Conservation (phyloP, 2,329 filamentous ascomycete genomes). For the Emmonsiellopsis sp. region DNA sequence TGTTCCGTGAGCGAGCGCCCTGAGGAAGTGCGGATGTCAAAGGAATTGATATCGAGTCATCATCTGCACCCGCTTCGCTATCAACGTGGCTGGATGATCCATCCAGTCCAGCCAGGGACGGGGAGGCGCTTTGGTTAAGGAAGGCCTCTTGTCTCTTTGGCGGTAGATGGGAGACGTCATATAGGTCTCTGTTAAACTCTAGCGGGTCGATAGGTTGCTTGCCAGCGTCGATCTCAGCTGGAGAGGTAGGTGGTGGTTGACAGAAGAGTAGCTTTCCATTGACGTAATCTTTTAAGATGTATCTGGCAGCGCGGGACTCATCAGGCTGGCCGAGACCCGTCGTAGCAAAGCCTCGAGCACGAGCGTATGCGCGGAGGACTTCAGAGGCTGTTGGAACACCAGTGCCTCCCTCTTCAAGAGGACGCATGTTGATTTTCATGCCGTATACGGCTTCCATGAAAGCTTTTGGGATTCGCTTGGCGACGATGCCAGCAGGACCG, state of each 20-base stretch:
- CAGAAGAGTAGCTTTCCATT: slow-evolving; percentile 91
- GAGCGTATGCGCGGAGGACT: slow-evolving; percentile 75
- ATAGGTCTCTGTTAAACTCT: slow-evolving; percentile 83
- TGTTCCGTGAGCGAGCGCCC: slow-evolving; percentile 63
- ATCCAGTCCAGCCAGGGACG: slow-evolving; percentile 2
- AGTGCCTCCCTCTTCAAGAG: slow-evolving; percentile 85
- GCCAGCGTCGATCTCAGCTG: slow-evolving; percentile 39
- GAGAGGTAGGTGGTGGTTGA: slow-evolving; percentile 61
- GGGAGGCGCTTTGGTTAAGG: slow-evolving; percentile 6
- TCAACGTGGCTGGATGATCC: slow-evolving; percentile 23
- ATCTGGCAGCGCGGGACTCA: slow-evolving; percentile 80
- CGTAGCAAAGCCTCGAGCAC: slow-evolving; percentile 82
- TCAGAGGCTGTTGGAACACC: slow-evolving; percentile 79
- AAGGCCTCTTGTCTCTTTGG: slow-evolving; percentile 62
- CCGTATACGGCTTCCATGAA: slow-evolving; percentile 93
- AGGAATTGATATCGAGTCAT: slow-evolving; percentile 15
- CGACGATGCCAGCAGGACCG: slow-evolving; percentile 74
- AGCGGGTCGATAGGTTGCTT: slow-evolving; percentile 50
- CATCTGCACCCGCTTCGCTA: slow-evolving; percentile 26
- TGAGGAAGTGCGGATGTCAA: slow-evolving; percentile 27
- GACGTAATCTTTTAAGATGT: slow-evolving; percentile 93
- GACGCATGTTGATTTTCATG: slow-evolving; percentile 72
- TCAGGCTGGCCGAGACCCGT: slow-evolving; percentile 85
- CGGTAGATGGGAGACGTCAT: slow-evolving; percentile 73
- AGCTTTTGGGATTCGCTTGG: slow-evolving; percentile 71